Evolutionary conservation across 1,284 basidiomycete genomes (phyloP), one percentile per base, ranked within the genome.

Genomic region (Cutaneotrichosporon spelunceum): DNA sequence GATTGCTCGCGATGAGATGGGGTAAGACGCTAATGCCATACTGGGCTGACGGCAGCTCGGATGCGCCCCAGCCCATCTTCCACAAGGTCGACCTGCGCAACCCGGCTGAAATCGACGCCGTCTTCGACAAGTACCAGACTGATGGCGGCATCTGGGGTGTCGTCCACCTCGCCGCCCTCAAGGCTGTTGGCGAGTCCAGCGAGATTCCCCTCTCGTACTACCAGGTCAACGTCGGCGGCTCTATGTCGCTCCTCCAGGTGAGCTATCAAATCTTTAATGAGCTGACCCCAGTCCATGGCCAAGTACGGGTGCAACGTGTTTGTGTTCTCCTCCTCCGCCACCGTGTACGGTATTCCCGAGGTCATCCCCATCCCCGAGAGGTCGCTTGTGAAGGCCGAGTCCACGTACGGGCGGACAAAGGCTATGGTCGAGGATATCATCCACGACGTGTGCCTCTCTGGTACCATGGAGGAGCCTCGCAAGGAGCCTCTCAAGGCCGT

Each of bases 271-370:
- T 13, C 13, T 19, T 19, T 6, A 26, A 16, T 23, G 24, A 27
- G 29, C 21, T 30, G n/a, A 24, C 33, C 21, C 53, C 86, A 93
- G 82, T 81, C 85, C 67, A 97, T 97, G 93, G 83, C 84, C 60
- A 88, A 90, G 65, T 24, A 54, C 54, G 33, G 53, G 45, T 60
- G 59, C 57, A 53, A 66, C 64, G 58, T 58, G 54, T 83, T 99
- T 66, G 94, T 99, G 65, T 99, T 98, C 82, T 97, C 93, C 1
- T 97, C 94, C 13, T 96, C 93, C 26, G 96, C 96, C 2, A 99
- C 96, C n/a, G 96, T 99, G 36, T 99, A 99, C 77, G 96, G 96
- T 63, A 93, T 88, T 3, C 96, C 96, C 9, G 88, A 90, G 52
- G 82, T 82, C 61, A 91, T 99, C 62, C 96, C 96, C 53, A 99